These are phyloP conservation scores for Sphaerobolus stellatus DNA, from an alignment of 1,284 basidiomycete genomes.

Conservation along the genomic window DNA sequence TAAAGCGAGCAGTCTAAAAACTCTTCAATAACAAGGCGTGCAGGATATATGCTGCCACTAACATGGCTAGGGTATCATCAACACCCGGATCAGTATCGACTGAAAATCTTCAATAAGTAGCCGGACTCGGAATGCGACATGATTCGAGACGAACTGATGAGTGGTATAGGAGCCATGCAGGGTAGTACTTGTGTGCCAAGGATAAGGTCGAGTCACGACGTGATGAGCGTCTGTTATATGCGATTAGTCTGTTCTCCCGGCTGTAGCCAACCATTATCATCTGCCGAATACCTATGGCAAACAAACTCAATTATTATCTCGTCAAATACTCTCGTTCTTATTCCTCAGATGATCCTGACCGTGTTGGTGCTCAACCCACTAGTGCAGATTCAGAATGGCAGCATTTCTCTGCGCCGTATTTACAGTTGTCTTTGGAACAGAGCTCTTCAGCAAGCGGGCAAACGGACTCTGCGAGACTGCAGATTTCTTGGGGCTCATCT, in stretches of 20 bases:
- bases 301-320: conserved; percentile 39
- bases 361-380: conserved; percentile 19
- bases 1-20: conserved; percentile 60
- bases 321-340: conserved; percentile 69
- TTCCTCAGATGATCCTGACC: conserved; percentile 28
- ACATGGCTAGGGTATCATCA: conserved; percentile 84
- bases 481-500: conserved; percentile 65
- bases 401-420: conserved; percentile 68
- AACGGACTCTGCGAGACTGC: conserved; percentile 59
- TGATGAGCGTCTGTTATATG: no score
- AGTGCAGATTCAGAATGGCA: conserved; percentile 59
- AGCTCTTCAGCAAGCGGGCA: conserved; percentile 45
- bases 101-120: conserved; percentile 29
- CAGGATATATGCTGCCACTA: conserved; percentile 27
- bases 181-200: no score
- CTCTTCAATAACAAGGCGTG: conserved; percentile 20
- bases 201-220: no score
- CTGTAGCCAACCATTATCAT: background rate
- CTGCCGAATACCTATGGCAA: background rate
- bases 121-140: conserved; percentile 1
- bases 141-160: conserved; percentile 51
- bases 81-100: conserved; percentile 89
- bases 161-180: conserved; percentile 34
- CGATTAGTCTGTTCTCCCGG: no score
- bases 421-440: conserved; percentile 63